Percentiles rank a stretch among this genome's conserved stretches.
Conservation (phyloP, 2,329 filamentous ascomycete species). For the Pseudogymnoascus sp. region DNA sequence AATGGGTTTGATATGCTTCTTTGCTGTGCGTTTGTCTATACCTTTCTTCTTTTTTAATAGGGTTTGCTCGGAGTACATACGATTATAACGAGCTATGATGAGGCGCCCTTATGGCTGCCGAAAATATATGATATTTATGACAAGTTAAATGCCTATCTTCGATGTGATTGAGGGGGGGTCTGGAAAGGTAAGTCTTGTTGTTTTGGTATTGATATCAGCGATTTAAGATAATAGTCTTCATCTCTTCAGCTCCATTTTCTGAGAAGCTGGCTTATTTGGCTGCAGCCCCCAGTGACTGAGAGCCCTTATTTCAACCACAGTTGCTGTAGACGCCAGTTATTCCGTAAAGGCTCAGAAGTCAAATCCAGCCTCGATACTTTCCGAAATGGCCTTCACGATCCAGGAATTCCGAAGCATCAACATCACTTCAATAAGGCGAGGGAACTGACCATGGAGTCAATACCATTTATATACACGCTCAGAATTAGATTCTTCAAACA, state of each 20-base stretch:
- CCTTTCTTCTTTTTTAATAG: conserved; percentile 1
- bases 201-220: neutral
- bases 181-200: neutral
- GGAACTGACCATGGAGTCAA: neutral
- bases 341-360: neutral
- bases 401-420: neutral
- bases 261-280: neutral
- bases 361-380: neutral
- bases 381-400: neutral
- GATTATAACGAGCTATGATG: neutral
- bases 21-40: neutral
- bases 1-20: neutral
- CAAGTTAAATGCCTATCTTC: neutral
- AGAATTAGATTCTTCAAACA: neutral
- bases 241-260: no score
- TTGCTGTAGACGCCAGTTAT: neutral
- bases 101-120: neutral
- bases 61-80: neutral
- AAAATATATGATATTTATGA: neutral
- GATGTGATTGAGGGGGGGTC: neutral
- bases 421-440: neutral
- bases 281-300: neutral
- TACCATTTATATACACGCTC: neutral
- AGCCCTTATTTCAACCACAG: neutral
- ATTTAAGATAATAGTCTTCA: neutral